Evolutionary conservation across 2,329 filamentous ascomycete genomes (phyloP), one percentile per base, ranked within the genome.

Genomic region (Lachnum nothofagi): DNA sequence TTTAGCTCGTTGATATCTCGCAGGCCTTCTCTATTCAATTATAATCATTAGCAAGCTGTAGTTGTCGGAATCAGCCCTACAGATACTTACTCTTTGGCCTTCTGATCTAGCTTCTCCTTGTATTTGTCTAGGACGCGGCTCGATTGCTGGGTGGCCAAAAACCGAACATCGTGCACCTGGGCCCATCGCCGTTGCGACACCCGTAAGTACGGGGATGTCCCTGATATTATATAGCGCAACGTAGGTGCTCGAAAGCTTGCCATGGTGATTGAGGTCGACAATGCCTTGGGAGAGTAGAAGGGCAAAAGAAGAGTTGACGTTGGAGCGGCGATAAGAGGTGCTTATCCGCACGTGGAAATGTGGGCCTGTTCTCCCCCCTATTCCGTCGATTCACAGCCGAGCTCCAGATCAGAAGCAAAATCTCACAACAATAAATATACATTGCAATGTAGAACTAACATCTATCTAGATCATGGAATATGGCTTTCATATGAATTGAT

Each of bases 121-220:
- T 98, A 98, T 69, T 88, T 94, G 56, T 95, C 89, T 56, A 88
- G 66, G 33, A 96, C 74, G 60, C 78, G 76, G 49, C 80, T 77
- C 40, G 83, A 76, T 49, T 80, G 73, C 53, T 90, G 87, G 14
- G 89, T 93, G 53, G 86, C 86, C 39, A 95, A 79, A 74, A 91
- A 95, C 56, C 91, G 88, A 41, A 95, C 83, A 68, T 96, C 88
- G 68, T 94, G 88, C 24, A 96, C 90, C 62, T 88, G 88, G 2
- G 91, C 91, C 86, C 88, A 94, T 66, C 91, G 82, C 48, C 85
- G 81, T 68, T 96, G 91, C 6, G 68, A 61, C 14, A 61, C 60
- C 46, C 61, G 62, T 35, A 65, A 46, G 49, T 60, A 63, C 4
- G 62, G 63, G 9, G 61, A 49, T 19, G 59, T 56, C 9, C 60